Evolutionary conservation across 2,329 filamentous ascomycete genomes (phyloP), one percentile per base, ranked within the genome.

Genomic region (Akanthomyces lecanii): DNA sequence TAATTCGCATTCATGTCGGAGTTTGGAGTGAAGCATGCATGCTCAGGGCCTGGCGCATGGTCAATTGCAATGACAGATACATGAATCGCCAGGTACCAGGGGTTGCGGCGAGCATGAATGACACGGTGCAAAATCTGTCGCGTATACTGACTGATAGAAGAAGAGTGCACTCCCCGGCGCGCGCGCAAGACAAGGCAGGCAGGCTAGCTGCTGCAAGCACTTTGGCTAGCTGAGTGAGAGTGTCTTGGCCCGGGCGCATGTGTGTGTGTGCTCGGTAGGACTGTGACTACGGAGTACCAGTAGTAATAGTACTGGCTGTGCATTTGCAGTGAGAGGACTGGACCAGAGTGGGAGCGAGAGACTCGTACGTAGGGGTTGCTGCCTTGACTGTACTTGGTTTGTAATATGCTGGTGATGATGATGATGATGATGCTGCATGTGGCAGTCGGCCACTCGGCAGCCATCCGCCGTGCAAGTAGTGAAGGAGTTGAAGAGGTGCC

Each of bases 191-290:
- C 18, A 14, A 14, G 45, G n/a, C 25, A 7, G 50, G 36, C 38
- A n/a, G 5, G 45, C 33, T 36, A 36, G 38, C 11, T 53, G 38
- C 53, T 56, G 53, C 53, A 56, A 56, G 14, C 53, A 56, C 53
- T 56, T 56, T 56, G 53, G 18, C 53, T 56, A 45, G 40, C n/a
- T 45, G 53, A 30, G 18, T 21, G 28, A 48, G 45, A 45, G 23
- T 56, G 53, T 56, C 52, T 55, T 44, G 52, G 52, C 38, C 36
- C 38, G 52, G 38, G 52, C 52, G 38, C 38, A 30, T 54, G 21
- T n/a, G 23, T 55, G 36, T 30, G 33, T 25, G 45, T 48, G 45
- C 16, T 21, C 11, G 8, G 42, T 45, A 36, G 8, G 33, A 36
- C 33, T 12, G 23, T 55, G 28, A 23, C 5, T n/a, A 36, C 33